phyloP scores from a whole-genome alignment of 257 asterid genomes.

The Solanum etuberosum region DNA sequence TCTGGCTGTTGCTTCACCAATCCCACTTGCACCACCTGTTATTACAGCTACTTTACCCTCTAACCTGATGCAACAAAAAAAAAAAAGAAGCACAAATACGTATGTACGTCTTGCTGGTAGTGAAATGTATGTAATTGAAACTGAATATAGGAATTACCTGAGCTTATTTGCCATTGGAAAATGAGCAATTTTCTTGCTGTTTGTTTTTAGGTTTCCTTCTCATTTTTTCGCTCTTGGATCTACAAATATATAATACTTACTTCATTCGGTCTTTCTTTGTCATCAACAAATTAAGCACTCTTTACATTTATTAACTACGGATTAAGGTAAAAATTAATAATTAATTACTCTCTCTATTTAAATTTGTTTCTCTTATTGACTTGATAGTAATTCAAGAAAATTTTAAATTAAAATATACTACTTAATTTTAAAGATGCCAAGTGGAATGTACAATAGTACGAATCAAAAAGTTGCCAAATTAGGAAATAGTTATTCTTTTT shows the following conservation, averaged over 20 bases:
- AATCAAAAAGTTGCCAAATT: too few species aligned
- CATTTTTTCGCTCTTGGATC: neutral
- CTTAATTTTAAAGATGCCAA: too few species aligned
- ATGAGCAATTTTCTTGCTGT: neutral
- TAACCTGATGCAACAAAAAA: neutral
- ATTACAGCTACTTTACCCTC: neutral
- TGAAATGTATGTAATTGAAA: neutral
- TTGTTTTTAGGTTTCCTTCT: neutral
- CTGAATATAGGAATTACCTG: neutral
- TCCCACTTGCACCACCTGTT: slow-evolving; percentile 1
- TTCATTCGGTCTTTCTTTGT: too few species aligned
- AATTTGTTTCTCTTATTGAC: too few species aligned
- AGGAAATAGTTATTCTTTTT: neutral
- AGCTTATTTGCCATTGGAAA: neutral
- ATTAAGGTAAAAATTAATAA: neutral
- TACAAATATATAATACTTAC: neutral
- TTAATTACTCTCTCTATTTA: too few species aligned
- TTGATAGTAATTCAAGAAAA: too few species aligned
- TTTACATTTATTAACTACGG: too few species aligned
- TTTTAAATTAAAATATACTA: too few species aligned
- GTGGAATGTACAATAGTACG: too few species aligned
- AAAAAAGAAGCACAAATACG: neutral
- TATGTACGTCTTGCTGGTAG: neutral
- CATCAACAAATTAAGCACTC: neutral
- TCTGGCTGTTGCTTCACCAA: neutral